Base-by-base conservation (phyloP, 345 rosid genomes). In the Eutrema heterophyllum region DNA sequence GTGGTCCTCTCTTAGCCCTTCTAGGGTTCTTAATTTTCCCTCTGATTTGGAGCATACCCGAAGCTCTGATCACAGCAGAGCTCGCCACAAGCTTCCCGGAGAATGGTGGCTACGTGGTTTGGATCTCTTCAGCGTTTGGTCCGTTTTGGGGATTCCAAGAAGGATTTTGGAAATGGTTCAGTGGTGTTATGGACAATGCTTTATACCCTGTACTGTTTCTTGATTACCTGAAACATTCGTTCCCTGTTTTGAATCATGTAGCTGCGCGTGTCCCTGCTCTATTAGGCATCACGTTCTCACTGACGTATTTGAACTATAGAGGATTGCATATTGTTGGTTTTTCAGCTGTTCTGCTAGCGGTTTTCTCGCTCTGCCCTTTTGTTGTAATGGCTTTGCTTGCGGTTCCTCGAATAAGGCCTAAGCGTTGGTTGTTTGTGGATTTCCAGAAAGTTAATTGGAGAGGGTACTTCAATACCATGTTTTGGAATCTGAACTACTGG, bases 401-500 rank as follows among this genome's bases (percentile, higher is more conserved):
- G 2, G 72, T 94, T 52, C 97, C 97, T 71, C 78, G 68, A 18
- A 80, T 91, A 51, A 84, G 66, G 80, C 96, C 96, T 46, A 74
- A 32, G 70, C 83, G 83, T 41, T 94, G 98, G 97, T 54, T 94
- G 52, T 83, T 77, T 50, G 85, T 94, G 7, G 91, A 91, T 78
- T 80, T 78, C 57, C 71, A 64, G 70, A 84, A 76, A 76, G 88
- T 91, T 54, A 81, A 93, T 46, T 93, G 97, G 98, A 91, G 96
- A 76, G 90, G 89, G 2, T 89, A 85, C 77, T 91, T 94, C 75
- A 94, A 94, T 73, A 81, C 89, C 66, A 84, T 94, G 97, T 91
- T 94, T 78, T 94, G 98, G 98, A 94, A 94, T 80, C 76, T 91
- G 67, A 94, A 94, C 63, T 94, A 89, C 58, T 94, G 98, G 98